A percentile compares a stretch with the other conserved stretches of the same genome.
phyloP scores from a whole-genome alignment of 805 yeast genomes.

The Candida gorgasii region DNA sequence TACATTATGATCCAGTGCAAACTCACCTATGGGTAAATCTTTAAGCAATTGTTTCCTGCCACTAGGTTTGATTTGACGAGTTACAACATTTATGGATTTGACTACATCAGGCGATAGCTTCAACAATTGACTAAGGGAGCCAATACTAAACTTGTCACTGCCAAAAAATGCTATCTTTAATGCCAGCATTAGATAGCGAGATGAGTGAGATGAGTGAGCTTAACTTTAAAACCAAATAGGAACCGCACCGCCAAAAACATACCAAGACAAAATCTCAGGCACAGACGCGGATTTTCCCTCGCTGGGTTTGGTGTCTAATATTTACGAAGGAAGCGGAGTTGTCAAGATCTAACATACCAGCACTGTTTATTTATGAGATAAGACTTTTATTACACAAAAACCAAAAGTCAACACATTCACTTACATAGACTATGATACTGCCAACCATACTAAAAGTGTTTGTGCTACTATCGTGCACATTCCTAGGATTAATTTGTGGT shows the following conservation, averaged over 20 bases:
- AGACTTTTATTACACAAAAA: not conserved
- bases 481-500: conserved; percentile 62
- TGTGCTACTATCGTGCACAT: conserved; percentile 32
- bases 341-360: not conserved
- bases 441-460: conserved; percentile 24
- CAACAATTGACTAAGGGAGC: conserved; percentile 37
- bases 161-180: conserved; percentile 64
- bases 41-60: conserved; percentile 52
- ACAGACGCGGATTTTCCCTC: too few species aligned
- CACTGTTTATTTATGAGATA: not conserved
- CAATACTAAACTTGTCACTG: conserved; percentile 68
- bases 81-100: conserved; percentile 55
- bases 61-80: conserved; percentile 61
- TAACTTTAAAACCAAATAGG: too few species aligned
- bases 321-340: conserved; percentile 1
- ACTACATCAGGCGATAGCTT: not conserved
- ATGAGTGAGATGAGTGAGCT: too few species aligned
- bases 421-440: conserved; percentile 15
- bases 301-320: not conserved
- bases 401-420: too few species aligned
- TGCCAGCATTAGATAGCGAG: not conserved
- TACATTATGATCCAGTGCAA: conserved; percentile 34
- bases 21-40: conserved; percentile 56
- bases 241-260: too few species aligned
- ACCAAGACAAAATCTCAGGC: too few species aligned